phyloP scores from a whole-genome alignment of 2,329 filamentous ascomycete genomes.

The Fusarium sp. region DNA sequence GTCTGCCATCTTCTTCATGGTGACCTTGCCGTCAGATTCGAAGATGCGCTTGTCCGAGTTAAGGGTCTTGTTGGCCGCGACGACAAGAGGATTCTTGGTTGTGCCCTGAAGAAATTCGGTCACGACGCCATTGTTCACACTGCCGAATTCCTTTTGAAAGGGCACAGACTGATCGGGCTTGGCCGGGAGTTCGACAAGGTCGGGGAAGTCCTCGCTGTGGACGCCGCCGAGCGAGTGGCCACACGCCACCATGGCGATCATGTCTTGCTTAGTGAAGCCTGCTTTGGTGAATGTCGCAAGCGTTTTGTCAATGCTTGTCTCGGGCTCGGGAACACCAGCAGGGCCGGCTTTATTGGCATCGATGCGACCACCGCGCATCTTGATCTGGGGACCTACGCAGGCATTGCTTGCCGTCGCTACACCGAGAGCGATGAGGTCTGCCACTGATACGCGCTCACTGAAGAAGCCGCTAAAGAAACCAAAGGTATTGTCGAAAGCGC shows the following conservation, averaged over 20 bases:
- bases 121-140: slow-evolving; percentile 63
- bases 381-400: slow-evolving; percentile 51
- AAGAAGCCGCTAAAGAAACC: slow-evolving; percentile 52
- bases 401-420: slow-evolving; percentile 58
- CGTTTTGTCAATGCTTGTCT: slow-evolving; percentile 47
- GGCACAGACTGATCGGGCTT: slow-evolving; percentile 49
- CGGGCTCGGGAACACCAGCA: slow-evolving; percentile 52
- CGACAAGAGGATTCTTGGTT: slow-evolving; percentile 60
- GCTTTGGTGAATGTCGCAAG: slow-evolving; percentile 49
- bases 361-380: slow-evolving; percentile 51
- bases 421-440: slow-evolving; percentile 54
- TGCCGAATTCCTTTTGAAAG: slow-evolving; percentile 55
- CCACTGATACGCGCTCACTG: slow-evolving; percentile 22
- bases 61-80: slow-evolving; percentile 55
- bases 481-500: slow-evolving; percentile 47
- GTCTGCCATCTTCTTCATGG: slow-evolving; percentile 56
- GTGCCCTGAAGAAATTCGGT: slow-evolving; percentile 60
- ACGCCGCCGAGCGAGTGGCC: slow-evolving; percentile 60
- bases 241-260: slow-evolving; percentile 56
- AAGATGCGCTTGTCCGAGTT: slow-evolving; percentile 63
- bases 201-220: slow-evolving; percentile 59
- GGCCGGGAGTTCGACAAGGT: slow-evolving; percentile 50
- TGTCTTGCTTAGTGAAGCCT: slow-evolving; percentile 53
- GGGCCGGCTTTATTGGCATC: slow-evolving; percentile 52
- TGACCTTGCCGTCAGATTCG: slow-evolving; percentile 61